These are phyloP conservation scores for Cercospora beticola DNA, from an alignment of 2,329 filamentous ascomycete species.

Conservation along the genomic window DNA sequence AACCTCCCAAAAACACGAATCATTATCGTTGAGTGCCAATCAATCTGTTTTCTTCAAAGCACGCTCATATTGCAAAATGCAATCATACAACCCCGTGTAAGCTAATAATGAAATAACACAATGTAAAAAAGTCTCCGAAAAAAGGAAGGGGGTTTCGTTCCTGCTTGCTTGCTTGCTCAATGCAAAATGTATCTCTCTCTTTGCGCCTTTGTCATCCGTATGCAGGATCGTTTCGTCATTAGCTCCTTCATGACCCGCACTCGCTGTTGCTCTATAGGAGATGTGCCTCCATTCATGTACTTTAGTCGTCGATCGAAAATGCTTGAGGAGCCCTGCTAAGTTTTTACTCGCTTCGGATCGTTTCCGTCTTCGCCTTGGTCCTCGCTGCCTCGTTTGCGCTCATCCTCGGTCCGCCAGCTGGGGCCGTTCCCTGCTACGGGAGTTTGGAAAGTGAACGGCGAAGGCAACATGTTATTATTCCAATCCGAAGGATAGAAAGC, in stretches of 20 bases:
- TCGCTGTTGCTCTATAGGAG: background rate
- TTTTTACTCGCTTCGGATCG: constrained; percentile 30
- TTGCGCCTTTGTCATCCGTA: background rate
- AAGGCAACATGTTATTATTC: constrained; percentile 79
- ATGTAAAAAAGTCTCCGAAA: background rate
- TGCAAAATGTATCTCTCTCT: background rate
- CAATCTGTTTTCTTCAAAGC: background rate
- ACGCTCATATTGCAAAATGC: background rate
- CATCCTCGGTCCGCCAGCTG: constrained; percentile 45
- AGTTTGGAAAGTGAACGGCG: constrained; percentile 88
- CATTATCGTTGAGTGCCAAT: background rate
- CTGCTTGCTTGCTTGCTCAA: background rate
- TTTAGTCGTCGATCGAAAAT: background rate
- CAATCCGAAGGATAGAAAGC: constrained; percentile 84
- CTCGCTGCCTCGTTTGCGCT: constrained; percentile 31
- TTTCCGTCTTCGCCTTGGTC: constrained; percentile 29
- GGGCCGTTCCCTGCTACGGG: constrained; percentile 55
- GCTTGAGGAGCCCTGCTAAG: background rate
- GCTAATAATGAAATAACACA: background rate
- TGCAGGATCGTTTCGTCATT: background rate
- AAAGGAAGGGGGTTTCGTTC: background rate
- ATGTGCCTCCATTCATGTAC: background rate
- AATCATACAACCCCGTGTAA: background rate
- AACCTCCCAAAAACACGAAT: background rate
- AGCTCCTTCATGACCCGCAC: background rate